Conservation (phyloP, 2,329 filamentous ascomycete species). For the Remersonia thermophila region DNA sequence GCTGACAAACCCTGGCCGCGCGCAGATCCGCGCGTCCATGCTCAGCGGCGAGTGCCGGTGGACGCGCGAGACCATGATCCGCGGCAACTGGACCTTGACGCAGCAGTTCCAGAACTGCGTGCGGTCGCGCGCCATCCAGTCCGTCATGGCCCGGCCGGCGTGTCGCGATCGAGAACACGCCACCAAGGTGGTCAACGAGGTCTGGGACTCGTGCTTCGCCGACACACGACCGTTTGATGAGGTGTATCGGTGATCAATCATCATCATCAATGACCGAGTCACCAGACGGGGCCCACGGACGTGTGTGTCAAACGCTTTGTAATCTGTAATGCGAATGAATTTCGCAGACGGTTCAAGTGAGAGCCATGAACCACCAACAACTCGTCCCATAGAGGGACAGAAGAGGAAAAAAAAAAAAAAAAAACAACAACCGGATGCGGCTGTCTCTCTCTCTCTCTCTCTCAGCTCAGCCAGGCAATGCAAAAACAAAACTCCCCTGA, state of each 20-base stretch:
- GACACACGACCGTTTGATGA: slow-evolving; percentile 96
- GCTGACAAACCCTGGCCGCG: slow-evolving; percentile 10
- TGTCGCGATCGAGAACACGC: slow-evolving; percentile 83
- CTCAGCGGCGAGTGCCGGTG: slow-evolving; percentile 91
- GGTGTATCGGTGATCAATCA: slow-evolving; percentile 82
- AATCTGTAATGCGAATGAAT: too few relatives aligned
- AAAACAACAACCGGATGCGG: too few relatives aligned
- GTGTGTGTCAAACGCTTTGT: too few relatives aligned
- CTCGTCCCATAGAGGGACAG: too few relatives aligned
- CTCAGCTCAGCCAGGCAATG: too few relatives aligned
- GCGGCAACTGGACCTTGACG: slow-evolving; percentile 78
- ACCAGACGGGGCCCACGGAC: too few relatives aligned
- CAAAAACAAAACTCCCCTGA: too few relatives aligned
- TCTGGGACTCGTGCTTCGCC: slow-evolving; percentile 95
- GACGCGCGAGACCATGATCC: slow-evolving; percentile 70
- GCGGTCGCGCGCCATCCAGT: slow-evolving; percentile 64
- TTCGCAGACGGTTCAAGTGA: too few relatives aligned
- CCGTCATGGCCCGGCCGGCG: slow-evolving; percentile 62
- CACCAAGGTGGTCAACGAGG: slow-evolving; percentile 79
- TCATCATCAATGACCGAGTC: too few relatives aligned
- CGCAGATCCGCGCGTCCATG: slow-evolving; percentile 79
- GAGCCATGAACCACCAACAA: too few relatives aligned
- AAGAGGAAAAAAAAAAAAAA: too few relatives aligned
- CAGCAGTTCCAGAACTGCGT: slow-evolving; percentile 94
- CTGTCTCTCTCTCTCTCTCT: too few relatives aligned